Evolutionary conservation across 1,139 yeast genomes (phyloP).

Genomic region (Hanseniaspora gamundiae): DNA sequence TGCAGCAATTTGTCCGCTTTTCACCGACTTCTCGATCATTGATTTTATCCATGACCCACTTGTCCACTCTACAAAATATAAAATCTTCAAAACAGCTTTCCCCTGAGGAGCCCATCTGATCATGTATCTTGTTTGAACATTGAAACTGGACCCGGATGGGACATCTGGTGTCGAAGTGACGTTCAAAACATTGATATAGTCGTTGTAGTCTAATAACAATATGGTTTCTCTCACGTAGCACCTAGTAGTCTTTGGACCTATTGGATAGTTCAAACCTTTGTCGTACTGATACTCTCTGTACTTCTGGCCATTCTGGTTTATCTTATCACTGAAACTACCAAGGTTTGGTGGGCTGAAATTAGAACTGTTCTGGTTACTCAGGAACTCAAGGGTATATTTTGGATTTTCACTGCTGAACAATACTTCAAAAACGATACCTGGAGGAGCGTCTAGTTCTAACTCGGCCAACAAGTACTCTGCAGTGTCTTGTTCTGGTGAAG

Average conservation of each 20-base stretch:
- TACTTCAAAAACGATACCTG: conserved; percentile 60
- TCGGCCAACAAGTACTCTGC: conserved; percentile 45
- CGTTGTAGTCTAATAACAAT: conserved; percentile 46
- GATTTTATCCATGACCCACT: conserved; percentile 89
- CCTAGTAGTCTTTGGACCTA: conserved; percentile 90
- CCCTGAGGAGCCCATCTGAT: conserved; percentile 70
- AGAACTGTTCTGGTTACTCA: conserved; percentile 57
- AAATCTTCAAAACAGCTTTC: conserved; percentile 45
- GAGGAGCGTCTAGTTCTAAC: conserved; percentile 56
- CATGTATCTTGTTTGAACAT: conserved; percentile 56
- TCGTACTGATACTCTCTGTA: conserved; percentile 56
- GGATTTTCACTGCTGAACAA: conserved; percentile 59
- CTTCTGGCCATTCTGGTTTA: conserved; percentile 28
- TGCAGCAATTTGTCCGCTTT: conserved; percentile 74
- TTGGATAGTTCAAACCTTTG: conserved; percentile 71
- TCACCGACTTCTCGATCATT: conserved; percentile 80
- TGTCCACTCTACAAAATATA: conserved; percentile 74
- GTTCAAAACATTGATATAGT: conserved; percentile 48
- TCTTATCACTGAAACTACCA: conserved; percentile 19
- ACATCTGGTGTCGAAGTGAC: conserved; percentile 83
- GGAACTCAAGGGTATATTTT: conserved; percentile 37
- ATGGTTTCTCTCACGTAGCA: conserved; percentile 66
- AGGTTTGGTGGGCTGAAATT: conserved; percentile 29
- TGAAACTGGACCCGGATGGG: conserved; percentile 80
- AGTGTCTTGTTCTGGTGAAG: conserved; percentile 36